Evolutionary conservation across 2,329 filamentous ascomycete genomes (phyloP), one percentile per base, ranked within the genome.

Genomic region (Niveomyces coronatus): DNA sequence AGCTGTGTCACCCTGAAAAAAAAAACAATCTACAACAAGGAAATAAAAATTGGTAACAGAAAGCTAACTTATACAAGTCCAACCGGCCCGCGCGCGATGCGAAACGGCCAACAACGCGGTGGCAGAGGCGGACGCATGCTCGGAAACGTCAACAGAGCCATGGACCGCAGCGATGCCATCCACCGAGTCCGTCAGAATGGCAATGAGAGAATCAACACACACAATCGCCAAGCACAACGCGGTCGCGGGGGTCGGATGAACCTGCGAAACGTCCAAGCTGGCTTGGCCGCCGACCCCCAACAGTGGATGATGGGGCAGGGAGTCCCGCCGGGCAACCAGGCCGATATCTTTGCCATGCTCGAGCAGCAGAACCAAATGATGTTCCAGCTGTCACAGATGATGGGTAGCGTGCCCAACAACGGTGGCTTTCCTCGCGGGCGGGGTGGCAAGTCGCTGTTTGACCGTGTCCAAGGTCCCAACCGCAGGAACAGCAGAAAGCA

Each of bases 41-140:
- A n/a, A n/a, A n/a, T n/a, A n/a, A n/a, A n/a, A n/a, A n/a, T n/a
- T n/a, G n/a, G n/a, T n/a, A n/a, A n/a, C n/a, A n/a, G n/a, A 16
- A 42, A 47, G 54, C 66, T 74, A 60, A 74, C 63, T 40, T 28
- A 29, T 24, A 18, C 42, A 52, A 95, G 89, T 53, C 91, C 91
- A 9, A 96, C 87, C 36, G 91, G 89, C 40, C 91, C 91, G 14
- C 91, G 88, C 58, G 87, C 88, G 23, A 94, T 96, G 87, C 83
- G 91, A 53, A 85, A 82, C 56, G 76, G 76, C 37, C 74, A 65
- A 38, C 62, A 55, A 48, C 68, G 71, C 40, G 67, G 70, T 39
- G 71, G 76, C 39, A 78, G 85, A 48, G 82, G 84, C 42, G 87
- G 86, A 57, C 78, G 85, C 44, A 79, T 95, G 68, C 70, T 95